Evolutionary conservation across 2,329 filamentous ascomycete genomes (phyloP).

Genomic region (Colletotrichum cereale): DNA sequence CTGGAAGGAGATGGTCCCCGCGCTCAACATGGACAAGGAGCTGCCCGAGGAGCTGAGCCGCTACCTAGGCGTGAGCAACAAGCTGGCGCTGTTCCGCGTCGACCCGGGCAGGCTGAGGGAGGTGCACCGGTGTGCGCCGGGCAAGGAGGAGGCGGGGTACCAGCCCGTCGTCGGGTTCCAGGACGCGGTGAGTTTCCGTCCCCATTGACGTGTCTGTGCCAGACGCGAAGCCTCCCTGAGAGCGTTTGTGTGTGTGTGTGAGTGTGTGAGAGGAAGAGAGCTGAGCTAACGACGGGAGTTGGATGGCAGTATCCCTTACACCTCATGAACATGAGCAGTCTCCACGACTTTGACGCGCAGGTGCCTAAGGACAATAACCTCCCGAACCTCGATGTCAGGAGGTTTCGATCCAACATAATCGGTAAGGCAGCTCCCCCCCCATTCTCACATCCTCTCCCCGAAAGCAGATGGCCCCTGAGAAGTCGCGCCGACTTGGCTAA

Average conservation of each 20-base stretch:
- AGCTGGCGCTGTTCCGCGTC: conserved; percentile 76
- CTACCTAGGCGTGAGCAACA: conserved; percentile 76
- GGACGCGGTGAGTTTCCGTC: conserved; percentile 69
- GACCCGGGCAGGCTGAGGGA: conserved; percentile 69
- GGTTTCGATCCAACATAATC: conserved; percentile 81
- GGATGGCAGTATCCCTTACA: conserved; percentile 74
- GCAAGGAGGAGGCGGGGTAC: conserved; percentile 69
- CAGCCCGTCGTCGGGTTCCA: conserved; percentile 77
- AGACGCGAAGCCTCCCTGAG: neutral
- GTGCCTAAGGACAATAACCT: conserved; percentile 64
- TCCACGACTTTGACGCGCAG: conserved; percentile 70
- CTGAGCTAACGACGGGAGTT: neutral
- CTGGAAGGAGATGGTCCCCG: conserved; percentile 69
- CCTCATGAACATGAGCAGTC: conserved; percentile 73
- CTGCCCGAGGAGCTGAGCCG: conserved; percentile 72
- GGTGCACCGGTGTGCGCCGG: conserved; percentile 72
- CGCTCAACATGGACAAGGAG: conserved; percentile 69
- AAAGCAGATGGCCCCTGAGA: too few relatives aligned
- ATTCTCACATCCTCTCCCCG: conserved; percentile 1
- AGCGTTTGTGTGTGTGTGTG: too few relatives aligned
- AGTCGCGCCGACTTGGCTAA: neutral
- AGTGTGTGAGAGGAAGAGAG: neutral
- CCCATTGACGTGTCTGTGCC: neutral
- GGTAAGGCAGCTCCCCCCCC: conserved; percentile 52
- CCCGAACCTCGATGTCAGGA: conserved; percentile 68